Conservation (phyloP, 2,329 filamentous ascomycete species). For the Pestalotiopsis sp. region DNA sequence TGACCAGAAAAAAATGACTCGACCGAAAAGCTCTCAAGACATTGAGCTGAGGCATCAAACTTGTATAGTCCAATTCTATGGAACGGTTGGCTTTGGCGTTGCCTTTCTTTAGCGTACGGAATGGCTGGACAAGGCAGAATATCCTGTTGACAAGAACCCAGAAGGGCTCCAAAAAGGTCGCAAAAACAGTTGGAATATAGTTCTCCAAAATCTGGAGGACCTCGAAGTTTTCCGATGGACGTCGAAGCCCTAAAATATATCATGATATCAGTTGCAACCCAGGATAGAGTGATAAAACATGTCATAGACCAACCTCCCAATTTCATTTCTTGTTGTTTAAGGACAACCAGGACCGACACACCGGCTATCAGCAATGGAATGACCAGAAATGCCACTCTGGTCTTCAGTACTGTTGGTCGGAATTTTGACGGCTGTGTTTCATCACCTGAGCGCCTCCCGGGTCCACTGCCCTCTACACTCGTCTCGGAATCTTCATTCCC, state of each 20-base stretch:
- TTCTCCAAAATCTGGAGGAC: neutral
- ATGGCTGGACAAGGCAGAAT: neutral
- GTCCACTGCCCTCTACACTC: too few relatives aligned
- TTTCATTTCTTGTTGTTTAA: neutral
- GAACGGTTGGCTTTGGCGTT: neutral
- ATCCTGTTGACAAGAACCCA: slow-evolving; percentile 2
- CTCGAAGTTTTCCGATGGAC: neutral
- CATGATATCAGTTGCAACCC: neutral
- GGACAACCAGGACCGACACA: neutral
- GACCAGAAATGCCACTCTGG: neutral
- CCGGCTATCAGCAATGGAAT: neutral
- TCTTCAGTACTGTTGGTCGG: neutral
- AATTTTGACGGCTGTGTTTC: neutral
- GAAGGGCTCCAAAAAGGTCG: neutral
- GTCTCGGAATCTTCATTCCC: too few relatives aligned
- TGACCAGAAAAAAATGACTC: neutral
- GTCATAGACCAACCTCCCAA: neutral
- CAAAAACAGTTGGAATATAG: neutral
- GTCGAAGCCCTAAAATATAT: neutral
- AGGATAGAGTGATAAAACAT: neutral
- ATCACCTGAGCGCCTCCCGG: too few relatives aligned
- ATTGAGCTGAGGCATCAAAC: neutral
- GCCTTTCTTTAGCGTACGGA: neutral
- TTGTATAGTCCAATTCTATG: neutral
- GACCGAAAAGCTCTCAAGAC: neutral